phyloP scores from a whole-genome alignment of 805 yeast genomes.

The Candida namnaoensis region DNA sequence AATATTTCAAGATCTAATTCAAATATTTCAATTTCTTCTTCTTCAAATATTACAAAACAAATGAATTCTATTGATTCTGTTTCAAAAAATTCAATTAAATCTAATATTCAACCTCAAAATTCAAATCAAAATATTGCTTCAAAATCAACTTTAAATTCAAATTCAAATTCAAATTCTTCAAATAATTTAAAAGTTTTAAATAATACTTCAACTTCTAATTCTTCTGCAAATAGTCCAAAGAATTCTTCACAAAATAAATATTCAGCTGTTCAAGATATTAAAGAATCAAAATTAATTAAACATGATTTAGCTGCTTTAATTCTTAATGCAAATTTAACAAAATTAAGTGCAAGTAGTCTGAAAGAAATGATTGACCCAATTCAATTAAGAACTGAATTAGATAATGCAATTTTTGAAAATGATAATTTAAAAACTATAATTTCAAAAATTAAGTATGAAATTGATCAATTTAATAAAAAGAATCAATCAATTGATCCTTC shows the following conservation, averaged over 20 bases:
- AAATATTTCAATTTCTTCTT: no score
- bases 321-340: slow-evolving; percentile 2
- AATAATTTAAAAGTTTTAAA: no score
- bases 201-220: neutral
- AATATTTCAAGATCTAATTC: no score
- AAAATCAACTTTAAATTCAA: no score
- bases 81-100: no score
- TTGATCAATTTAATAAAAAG: slow-evolving; percentile 9
- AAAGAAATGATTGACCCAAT: slow-evolving; percentile 10
- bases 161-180: no score
- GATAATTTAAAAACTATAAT: slow-evolving; percentile 32
- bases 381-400: slow-evolving; percentile 29
- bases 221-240: neutral
- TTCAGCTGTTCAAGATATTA: neutral
- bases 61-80: no score
- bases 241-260: neutral
- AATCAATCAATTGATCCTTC: neutral
- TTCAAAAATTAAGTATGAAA: slow-evolving; percentile 29
- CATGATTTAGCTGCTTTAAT: neutral
- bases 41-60: no score
- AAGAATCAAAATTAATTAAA: neutral
- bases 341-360: slow-evolving; percentile 11
- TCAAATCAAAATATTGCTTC: no score
- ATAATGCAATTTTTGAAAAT: slow-evolving; percentile 33
- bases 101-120: no score